Conservation (phyloP, 1,284 basidiomycete species). For the Taiwanofungus camphoratus region DNA sequence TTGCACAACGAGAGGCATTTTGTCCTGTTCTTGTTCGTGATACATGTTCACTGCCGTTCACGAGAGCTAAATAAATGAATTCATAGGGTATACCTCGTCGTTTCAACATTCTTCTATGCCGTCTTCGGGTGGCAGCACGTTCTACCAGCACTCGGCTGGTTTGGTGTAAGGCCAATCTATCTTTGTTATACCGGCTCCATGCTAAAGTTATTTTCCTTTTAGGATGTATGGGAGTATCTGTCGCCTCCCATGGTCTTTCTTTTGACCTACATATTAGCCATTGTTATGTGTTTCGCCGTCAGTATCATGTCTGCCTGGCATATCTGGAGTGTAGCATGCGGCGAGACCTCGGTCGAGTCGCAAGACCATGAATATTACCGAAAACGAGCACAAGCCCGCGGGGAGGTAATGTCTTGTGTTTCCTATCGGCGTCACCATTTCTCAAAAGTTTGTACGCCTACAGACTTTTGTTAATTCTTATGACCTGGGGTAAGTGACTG, state of each 20-base stretch:
- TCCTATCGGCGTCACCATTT: too few relatives aligned
- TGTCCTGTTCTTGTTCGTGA: slow-evolving; percentile 82
- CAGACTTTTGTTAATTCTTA: slow-evolving; percentile 88
- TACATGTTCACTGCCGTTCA: background rate
- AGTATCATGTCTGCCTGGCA: slow-evolving; percentile 80
- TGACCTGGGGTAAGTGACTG: slow-evolving; percentile 68
- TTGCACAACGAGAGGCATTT: slow-evolving; percentile 96
- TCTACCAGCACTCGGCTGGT: slow-evolving; percentile 50
- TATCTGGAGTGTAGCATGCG: slow-evolving; percentile 67
- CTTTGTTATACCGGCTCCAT: slow-evolving; percentile 5
- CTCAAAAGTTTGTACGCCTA: too few relatives aligned
- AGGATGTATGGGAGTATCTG: slow-evolving; percentile 54
- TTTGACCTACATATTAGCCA: slow-evolving; percentile 71
- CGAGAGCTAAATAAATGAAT: background rate
- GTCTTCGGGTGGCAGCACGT: slow-evolving; percentile 55
- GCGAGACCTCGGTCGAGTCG: slow-evolving; percentile 88
- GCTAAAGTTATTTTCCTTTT: background rate
- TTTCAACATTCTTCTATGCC: slow-evolving; percentile 54
- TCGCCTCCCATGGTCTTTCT: slow-evolving; percentile 72
- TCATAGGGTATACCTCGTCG: slow-evolving; percentile 67
- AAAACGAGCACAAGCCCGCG: slow-evolving; percentile 61
- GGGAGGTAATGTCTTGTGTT: too few relatives aligned
- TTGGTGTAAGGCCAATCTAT: slow-evolving; percentile 16
- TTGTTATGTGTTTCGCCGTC: slow-evolving; percentile 76
- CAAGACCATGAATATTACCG: slow-evolving; percentile 85